Conservation (phyloP, 1,139 yeast genomes). For the Sugiyamaella paludigena region DNA sequence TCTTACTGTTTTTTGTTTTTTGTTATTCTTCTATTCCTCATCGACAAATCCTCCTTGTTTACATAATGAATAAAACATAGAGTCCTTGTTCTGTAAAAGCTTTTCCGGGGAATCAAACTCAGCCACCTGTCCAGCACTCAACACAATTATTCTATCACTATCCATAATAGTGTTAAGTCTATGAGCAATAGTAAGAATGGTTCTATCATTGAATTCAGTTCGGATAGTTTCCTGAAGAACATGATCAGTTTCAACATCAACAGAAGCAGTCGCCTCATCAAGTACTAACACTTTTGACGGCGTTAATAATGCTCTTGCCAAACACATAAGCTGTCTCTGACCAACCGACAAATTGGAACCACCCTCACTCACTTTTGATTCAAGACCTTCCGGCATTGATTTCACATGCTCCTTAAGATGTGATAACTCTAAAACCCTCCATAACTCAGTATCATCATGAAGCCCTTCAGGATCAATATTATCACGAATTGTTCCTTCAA, state of each 20-base stretch:
- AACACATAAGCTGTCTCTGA: constrained; percentile 86
- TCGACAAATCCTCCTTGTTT: constrained; percentile 52
- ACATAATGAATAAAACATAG: constrained; percentile 75
- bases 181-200: constrained; percentile 93
- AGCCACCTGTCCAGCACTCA: constrained; percentile 79
- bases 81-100: constrained; percentile 62
- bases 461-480: constrained; percentile 81
- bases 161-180: constrained; percentile 91
- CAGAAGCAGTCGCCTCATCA: constrained; percentile 98
- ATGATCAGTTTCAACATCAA: constrained; percentile 91
- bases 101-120: constrained; percentile 82
- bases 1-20: neutral
- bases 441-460: constrained; percentile 71
- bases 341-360: constrained; percentile 89
- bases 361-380: constrained; percentile 70
- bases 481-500: constrained; percentile 84
- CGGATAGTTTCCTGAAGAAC: constrained; percentile 86
- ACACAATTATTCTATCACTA: constrained; percentile 81
- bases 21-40: constrained; percentile 16
- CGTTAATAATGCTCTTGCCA: constrained; percentile 81
- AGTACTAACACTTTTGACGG: constrained; percentile 75
- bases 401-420: constrained; percentile 76
- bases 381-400: constrained; percentile 62
- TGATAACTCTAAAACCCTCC: constrained; percentile 82
- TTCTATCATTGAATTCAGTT: constrained; percentile 77